Evolutionary conservation across 2,329 filamentous ascomycete species (phyloP), one percentile per base, ranked within the genome.

Genomic region (Ophiocordyceps camponoti-leonardi): DNA sequence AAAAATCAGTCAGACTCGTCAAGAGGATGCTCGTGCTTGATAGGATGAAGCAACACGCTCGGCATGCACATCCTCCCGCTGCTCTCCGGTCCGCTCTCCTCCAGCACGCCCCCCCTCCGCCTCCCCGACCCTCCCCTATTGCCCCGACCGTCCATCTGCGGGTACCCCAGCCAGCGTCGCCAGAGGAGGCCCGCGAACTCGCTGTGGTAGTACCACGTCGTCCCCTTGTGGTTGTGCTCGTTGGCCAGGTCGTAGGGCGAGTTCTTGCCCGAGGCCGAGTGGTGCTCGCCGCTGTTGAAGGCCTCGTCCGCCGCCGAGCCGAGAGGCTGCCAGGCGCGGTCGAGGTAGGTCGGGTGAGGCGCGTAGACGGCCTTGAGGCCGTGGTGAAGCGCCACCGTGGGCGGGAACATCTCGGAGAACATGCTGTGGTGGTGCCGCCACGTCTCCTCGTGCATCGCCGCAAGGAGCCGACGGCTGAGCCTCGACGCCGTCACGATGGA

Each of bases 121-220:
- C 51, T 62, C 23, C 70, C 71, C 49, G 66, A 65, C 37, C 64
- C 71, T 44, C 63, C 67, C 48, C 60, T 59, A 43, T 63, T 83
- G 30, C 70, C 69, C 30, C 70, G 62, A 7, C 68, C 69, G 48
- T 75, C 71, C 54, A 65, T 60, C 55, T 76, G 71, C 16, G 70
- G 62, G 51, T 73, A 77, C 1, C 73, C 73, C 42, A 92, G 63
- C 86, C 86, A 94, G 41, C 84, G 70, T 44, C 82, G 72, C 75
- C 86, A 93, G 52, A 93, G 58, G n/a, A 81, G 74, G 5, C 80
- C 74, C 1, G 83, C 79, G 56, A 92, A 93, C 44, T 79, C 74
- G 20, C 79, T 79, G 53, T 86, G 83, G 61, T 86, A 93, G 61
- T 90, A 93, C 83, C 84, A 94, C 41, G 74, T 86, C 41, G 80